Evolutionary conservation across 2,329 filamentous ascomycete genomes (phyloP), one percentile per base, ranked within the genome.

Genomic region (Pleomassaria siparia): DNA sequence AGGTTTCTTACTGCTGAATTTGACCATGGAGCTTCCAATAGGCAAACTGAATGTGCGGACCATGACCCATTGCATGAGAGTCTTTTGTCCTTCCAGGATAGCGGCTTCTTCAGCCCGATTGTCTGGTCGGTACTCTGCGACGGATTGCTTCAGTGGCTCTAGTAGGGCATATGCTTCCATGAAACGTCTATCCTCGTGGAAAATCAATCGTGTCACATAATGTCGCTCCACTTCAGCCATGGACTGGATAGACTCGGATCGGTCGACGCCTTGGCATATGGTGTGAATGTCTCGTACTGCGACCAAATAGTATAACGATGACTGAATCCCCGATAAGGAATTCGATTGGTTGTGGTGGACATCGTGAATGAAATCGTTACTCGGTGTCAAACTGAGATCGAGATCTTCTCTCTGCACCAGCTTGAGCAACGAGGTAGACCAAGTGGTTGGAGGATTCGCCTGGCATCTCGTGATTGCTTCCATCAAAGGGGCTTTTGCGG

Each of bases 61-160:
- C 32, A 92, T 94, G 29, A 96, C 82, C 63, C 87, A 86, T 50
- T 94, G 88, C 48, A 94, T 91, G 25, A 96, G 78, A 51, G 89
- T 86, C 69, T 96, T 96, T 69, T 99, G 94, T 49, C 88, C 89
- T 66, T 99, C 94, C 9, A 99, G 77, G 47, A 95, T 84, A 51
- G 94, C 86, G 13, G 89, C 86, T 65, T 99, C 94, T 18, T 86
- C 83, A 87, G 89, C 94, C 32, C 84, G 82, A 1, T 87, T 83
- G 53, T 90, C 80, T 2, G 86, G 82, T 30, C 86, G 79, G 51
- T 92, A 87, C 43, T 88, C 87, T n/a, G 92, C 84, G 10, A 89
- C 76, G 33, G 92, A 85, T 12, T 89, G 80, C 62, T 87, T 89
- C 43, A 87, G 84, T 22, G 94, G 94, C 47, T 94, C 91, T n/a